Evolutionary conservation across 257 asterid genomes (phyloP).

Genomic region (Penstemon eatonii): DNA sequence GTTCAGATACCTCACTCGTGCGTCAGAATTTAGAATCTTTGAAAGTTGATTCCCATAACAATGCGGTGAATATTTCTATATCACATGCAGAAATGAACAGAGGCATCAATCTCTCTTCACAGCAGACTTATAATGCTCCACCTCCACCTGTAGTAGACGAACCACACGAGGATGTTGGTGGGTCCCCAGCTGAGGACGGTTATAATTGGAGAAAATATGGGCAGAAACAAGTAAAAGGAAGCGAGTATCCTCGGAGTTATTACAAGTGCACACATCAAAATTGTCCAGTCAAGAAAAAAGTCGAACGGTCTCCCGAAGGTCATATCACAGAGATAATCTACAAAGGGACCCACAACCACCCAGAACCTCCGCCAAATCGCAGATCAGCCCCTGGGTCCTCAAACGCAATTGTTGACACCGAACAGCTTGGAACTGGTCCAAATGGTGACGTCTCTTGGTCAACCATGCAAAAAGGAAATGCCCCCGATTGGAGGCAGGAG

Average conservation of each 20-base stretch:
- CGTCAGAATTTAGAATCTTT: slow-evolving; percentile 34
- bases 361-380: slow-evolving; percentile 64
- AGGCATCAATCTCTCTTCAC: slow-evolving; percentile 30
- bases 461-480: slow-evolving; percentile 45
- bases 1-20: slow-evolving; percentile 34
- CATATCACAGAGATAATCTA: slow-evolving; percentile 77
- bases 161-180: slow-evolving; percentile 47
- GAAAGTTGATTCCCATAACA: slow-evolving; percentile 26
- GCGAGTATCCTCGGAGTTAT: slow-evolving; percentile 87
- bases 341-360: slow-evolving; percentile 79
- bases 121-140: slow-evolving; percentile 48
- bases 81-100: slow-evolving; percentile 38
- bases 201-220: slow-evolving; percentile 89
- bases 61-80: slow-evolving; percentile 39
- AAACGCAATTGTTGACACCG: slow-evolving; percentile 47
- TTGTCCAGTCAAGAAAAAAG: slow-evolving; percentile 83
- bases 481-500: slow-evolving; percentile 43
- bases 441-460: slow-evolving; percentile 47
- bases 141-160: slow-evolving; percentile 42
- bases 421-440: slow-evolving; percentile 38
- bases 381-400: slow-evolving; percentile 54
- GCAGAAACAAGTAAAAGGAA: slow-evolving; percentile 84
- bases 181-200: slow-evolving; percentile 70
- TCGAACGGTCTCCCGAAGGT: slow-evolving; percentile 76
- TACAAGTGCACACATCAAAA: slow-evolving; percentile 73